Evolutionary conservation across 2,329 filamentous ascomycete species (phyloP).

Genomic region (Colletotrichum australisinense): DNA sequence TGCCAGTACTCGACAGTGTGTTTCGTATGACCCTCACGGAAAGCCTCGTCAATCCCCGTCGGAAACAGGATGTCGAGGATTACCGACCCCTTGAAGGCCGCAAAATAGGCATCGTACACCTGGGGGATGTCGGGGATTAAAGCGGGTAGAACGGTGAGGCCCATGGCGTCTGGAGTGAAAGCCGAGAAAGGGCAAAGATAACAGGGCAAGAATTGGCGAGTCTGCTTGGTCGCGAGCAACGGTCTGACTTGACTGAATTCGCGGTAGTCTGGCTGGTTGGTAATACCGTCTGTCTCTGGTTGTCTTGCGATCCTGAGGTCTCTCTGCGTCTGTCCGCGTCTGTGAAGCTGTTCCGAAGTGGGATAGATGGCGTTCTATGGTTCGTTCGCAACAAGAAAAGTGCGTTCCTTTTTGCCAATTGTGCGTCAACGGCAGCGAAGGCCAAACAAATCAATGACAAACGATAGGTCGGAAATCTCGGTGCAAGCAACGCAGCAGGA

Average conservation of each 20-base stretch:
- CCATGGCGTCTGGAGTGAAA: constrained; percentile 42
- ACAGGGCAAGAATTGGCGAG: constrained; percentile 1
- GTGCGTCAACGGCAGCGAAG: background rate
- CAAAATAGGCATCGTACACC: constrained; percentile 60
- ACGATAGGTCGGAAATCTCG: constrained; percentile 3
- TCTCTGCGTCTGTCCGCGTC: background rate
- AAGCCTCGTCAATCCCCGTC: constrained; percentile 46
- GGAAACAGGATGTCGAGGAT: constrained; percentile 59
- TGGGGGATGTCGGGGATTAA: constrained; percentile 57
- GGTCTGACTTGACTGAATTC: background rate
- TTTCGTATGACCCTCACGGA: constrained; percentile 54
- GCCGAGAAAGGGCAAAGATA: background rate
- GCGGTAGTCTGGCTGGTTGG: background rate
- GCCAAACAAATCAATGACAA: background rate
- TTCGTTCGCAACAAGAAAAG: background rate
- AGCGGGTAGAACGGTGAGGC: constrained; percentile 55
- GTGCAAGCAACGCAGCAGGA: constrained; percentile 1
- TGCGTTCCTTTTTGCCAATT: background rate
- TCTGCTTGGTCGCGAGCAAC: background rate
- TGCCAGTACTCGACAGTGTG: constrained; percentile 54
- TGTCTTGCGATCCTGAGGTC: too few relatives aligned
- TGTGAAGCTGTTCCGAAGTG: background rate
- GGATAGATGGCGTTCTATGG: background rate
- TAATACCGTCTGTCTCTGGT: too few relatives aligned
- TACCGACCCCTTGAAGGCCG: constrained; percentile 53